Evolutionary conservation across 2,329 filamentous ascomycete genomes (phyloP), one percentile per base, ranked within the genome.

Genomic region (Didymella keratinophila): DNA sequence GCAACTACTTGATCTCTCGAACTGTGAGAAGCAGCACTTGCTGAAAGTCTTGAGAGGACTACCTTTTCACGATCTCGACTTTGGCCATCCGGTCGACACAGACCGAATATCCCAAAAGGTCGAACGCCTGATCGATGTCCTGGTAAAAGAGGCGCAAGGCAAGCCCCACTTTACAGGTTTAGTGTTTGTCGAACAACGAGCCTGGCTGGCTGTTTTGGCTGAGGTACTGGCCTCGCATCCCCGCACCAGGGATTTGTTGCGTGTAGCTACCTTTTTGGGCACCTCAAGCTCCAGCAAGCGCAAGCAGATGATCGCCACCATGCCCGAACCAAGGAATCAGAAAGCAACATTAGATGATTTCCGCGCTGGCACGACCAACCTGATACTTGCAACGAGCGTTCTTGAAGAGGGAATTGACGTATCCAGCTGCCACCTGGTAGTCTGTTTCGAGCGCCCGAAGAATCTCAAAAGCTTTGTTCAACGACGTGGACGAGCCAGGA

Each of bases 391-490:
- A 0, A 88, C 86, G 0, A 83, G 80, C 51, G 85, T 86, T 0
- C 76, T 87, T 2, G 85, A 87, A 71, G 86, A 87, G 73, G 85
- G 86, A 0, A 84, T 88, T 28, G 86, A 88, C 64, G 77, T 88
- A 2, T 82, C 83, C n/a, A 83, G 83, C 3, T 90, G 87, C 64
- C 86, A 88, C 65, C 66, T 87, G 21, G 87, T 90, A 1, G 79
- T 90, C 12, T 88, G 86, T 62, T 90, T 87, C 67, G 84, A 89
- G 62, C 78, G 79, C 25, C 87, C 87, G 0, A 79, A 80, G 27
- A 88, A 86, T 60, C 71, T 90, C 32, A 86, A 87, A 56, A 87
- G 86, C 0, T 90, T 87, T 65, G 79, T 90, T 2, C 88, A 90
- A 68, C 79, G 87, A 36, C 81, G 88, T 23, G 88, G 88, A 2